Evolutionary conservation across 1,284 basidiomycete genomes (phyloP), one percentile per base, ranked within the genome.

Genomic region (Vanrija humicola): DNA sequence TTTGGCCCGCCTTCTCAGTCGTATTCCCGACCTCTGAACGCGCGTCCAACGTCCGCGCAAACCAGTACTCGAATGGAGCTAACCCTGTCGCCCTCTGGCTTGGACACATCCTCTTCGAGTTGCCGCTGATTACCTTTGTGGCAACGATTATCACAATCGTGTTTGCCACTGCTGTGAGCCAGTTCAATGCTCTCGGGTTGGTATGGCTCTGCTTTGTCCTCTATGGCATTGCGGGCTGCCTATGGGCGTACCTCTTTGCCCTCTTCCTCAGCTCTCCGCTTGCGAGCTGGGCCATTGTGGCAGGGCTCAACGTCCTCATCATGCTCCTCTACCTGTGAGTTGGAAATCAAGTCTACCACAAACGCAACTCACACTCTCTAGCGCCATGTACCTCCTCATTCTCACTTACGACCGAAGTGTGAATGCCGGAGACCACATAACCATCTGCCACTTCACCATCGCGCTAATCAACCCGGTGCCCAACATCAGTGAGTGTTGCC

Each of bases 1-100:
- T 88, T 0, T 90, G 83, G 70, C 87, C 88, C 3, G 88, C 88
- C 0, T 90, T 90, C 72, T 88, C 86, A 59, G 80, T 86, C 9
- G 70, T 90, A 14, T 90, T 90, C 69, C 86, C 88, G 1, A 65
- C 66, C 0, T 6, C 82, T 83, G 16, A 82, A 80, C 61, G 87
- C 86, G 68, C 82, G 83, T 26, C 79, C 80, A 43, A 85, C 84
- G 8, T 83, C 82, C 42, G 86, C 85, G 2, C 87, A 85, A 73
- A 86, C 86, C 6, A 90, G 59, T 71, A 71, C 55, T 88, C 86
- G 34, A 90, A 90, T 66, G 88, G 88, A 0, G 77, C 89, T 29
- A 81, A 84, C 52, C 87, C 88, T 6, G 72, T 83, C 28, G 86
- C 86, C 0, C 78, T 90, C 23, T 90, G 88, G 88, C 77, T 89